phyloP scores from a whole-genome alignment of 2,329 filamentous ascomycete genomes.

The Neopestalotiopsis clavispora region DNA sequence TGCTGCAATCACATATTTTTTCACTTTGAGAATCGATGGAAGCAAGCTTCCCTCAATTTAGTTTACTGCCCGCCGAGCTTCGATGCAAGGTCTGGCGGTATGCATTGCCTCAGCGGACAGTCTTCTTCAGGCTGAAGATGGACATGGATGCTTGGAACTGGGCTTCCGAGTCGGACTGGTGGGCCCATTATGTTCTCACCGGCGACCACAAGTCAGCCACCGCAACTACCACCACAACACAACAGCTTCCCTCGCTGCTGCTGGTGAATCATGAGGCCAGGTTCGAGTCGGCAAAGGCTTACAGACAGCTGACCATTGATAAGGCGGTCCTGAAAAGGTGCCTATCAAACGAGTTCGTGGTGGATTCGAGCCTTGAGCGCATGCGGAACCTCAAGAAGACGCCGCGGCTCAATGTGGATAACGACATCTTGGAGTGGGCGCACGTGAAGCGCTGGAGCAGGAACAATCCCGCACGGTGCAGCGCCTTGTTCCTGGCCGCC shows the following conservation, averaged over 20 bases:
- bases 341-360: constrained; percentile 1
- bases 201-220: constrained; percentile 9
- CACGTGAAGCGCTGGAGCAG: constrained; percentile 16
- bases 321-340: constrained; percentile 1
- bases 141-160: constrained; percentile 19
- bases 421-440: constrained; percentile 17
- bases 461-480: not conserved
- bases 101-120: constrained; percentile 17
- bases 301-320: constrained; percentile 5
- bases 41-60: constrained; percentile 15
- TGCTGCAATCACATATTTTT: no score
- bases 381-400: constrained; percentile 13
- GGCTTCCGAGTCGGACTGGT: constrained; percentile 17
- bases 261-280: constrained; percentile 18
- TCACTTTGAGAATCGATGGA: not conserved
- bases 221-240: not conserved
- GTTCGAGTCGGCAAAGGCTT: constrained; percentile 5
- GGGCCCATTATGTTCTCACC: constrained; percentile 16
- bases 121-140: constrained; percentile 17
- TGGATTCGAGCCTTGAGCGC: constrained; percentile 2
- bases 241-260: not conserved
- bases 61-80: constrained; percentile 14
- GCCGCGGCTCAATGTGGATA: constrained; percentile 11
- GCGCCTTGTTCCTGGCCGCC: constrained; percentile 14
- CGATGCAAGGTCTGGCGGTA: constrained; percentile 18